A percentile compares a stretch with the other conserved stretches of the same genome.
Conservation (phyloP, 2,329 filamentous ascomycete species). For the Fusarium coffeatum region DNA sequence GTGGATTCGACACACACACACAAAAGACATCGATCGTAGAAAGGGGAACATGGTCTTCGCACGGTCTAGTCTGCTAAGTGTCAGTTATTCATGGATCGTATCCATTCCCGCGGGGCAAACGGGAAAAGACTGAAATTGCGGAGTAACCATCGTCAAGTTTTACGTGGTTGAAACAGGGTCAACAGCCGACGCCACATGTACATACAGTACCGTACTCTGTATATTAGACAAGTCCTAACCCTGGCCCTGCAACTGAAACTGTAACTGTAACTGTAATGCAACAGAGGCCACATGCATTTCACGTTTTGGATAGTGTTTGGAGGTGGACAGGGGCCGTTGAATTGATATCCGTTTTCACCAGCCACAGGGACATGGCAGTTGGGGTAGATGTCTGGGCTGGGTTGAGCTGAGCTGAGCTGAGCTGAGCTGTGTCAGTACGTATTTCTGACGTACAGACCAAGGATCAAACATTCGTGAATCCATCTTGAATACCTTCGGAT, state of each 20-base stretch:
- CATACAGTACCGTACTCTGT: neutral
- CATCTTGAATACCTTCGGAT: neutral
- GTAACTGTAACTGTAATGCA: neutral
- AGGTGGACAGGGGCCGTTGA: neutral
- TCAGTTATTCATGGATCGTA: slow-evolving; percentile 9
- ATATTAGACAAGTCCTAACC: neutral
- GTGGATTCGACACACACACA: slow-evolving; percentile 12
- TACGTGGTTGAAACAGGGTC: slow-evolving; percentile 39
- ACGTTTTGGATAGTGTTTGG: slow-evolving; percentile 24
- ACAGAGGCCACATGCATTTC: slow-evolving; percentile 10
- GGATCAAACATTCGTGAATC: neutral
- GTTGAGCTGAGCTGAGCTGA: no score
- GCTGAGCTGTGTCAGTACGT: neutral
- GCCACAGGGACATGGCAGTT: neutral
- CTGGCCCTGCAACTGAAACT: neutral
- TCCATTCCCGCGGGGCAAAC: slow-evolving; percentile 23
- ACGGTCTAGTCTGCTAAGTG: slow-evolving; percentile 32
- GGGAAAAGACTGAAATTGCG: slow-evolving; percentile 41
- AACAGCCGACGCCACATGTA: slow-evolving; percentile 46
- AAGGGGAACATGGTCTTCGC: slow-evolving; percentile 37
- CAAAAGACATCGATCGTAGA: neutral
- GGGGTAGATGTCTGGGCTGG: neutral
- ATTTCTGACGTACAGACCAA: neutral
- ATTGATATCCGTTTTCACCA: neutral
- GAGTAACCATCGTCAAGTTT: slow-evolving; percentile 44